A percentile compares a stretch with the other conserved stretches of the same genome.
These are phyloP conservation scores for Lasiodiplodia citricola DNA, from an alignment of 2,329 filamentous ascomycete species.

Conservation along the genomic window DNA sequence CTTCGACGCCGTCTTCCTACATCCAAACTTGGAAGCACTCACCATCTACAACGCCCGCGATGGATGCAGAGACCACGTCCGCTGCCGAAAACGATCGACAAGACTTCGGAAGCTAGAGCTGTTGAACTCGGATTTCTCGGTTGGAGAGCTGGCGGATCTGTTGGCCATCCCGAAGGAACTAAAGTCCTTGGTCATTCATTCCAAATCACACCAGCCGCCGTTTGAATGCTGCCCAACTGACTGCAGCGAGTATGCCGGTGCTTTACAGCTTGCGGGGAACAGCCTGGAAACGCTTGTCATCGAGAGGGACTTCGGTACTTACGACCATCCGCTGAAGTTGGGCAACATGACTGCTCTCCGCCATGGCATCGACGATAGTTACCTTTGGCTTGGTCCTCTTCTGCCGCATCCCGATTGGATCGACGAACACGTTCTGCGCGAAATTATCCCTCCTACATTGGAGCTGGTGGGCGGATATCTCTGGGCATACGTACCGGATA, in stretches of 20 bases:
- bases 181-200: neutral
- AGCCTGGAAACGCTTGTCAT: neutral
- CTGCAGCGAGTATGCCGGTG: neutral
- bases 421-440: neutral
- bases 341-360: neutral
- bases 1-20: neutral
- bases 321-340: neutral
- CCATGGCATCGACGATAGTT: neutral
- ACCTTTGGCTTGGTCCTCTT: neutral
- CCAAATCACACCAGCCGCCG: neutral
- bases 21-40: neutral
- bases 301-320: neutral
- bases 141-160: neutral
- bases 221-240: neutral
- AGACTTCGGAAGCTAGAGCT: neutral
- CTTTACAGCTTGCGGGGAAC: neutral
- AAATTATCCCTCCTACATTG: neutral
- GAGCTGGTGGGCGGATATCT: neutral
- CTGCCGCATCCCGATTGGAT: neutral
- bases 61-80: neutral
- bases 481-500: neutral
- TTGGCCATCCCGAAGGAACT: neutral
- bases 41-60: conserved; percentile 1
- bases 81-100: neutral
- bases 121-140: neutral